phyloP scores from a whole-genome alignment of 495 filamentous ascomycete species.

The Xylaria intraflava region DNA sequence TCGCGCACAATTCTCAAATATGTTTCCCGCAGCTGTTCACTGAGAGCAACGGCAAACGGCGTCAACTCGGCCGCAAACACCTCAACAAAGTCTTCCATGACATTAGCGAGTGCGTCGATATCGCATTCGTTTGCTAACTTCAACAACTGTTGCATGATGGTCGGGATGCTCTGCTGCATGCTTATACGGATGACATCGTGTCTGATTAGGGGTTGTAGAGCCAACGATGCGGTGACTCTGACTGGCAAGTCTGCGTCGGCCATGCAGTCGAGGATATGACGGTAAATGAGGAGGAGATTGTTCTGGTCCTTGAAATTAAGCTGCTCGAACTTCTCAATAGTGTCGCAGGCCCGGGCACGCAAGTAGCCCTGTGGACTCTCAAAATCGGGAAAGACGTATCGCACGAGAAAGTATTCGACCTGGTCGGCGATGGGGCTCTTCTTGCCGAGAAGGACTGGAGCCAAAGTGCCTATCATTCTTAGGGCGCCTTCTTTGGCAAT shows the following conservation, averaged over 20 bases:
- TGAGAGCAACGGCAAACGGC: slow-evolving; percentile 94
- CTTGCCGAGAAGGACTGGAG: slow-evolving; percentile 90
- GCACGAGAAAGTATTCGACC: slow-evolving; percentile 98
- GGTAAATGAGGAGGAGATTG: slow-evolving; percentile 91
- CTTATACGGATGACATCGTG: slow-evolving; percentile 87
- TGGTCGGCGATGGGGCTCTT: slow-evolving; percentile 96
- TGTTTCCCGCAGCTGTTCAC: slow-evolving; percentile 92
- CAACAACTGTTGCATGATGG: slow-evolving; percentile 97
- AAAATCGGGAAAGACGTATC: slow-evolving; percentile 98
- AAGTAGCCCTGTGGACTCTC: slow-evolving; percentile 88
- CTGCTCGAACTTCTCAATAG: slow-evolving; percentile 93
- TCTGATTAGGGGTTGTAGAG: slow-evolving; percentile 88
- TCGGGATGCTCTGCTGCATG: slow-evolving; percentile 98
- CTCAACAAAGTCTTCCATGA: slow-evolving; percentile 99
- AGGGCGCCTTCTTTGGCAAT: slow-evolving; percentile 94
- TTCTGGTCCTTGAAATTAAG: slow-evolving; percentile 92
- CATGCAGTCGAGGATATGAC: slow-evolving; percentile 95
- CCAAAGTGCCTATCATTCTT: slow-evolving; percentile 93
- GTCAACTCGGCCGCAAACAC: slow-evolving; percentile 94
- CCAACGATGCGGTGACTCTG: slow-evolving; percentile 88
- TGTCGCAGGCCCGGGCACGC: slow-evolving; percentile 90
- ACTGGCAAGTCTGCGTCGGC: slow-evolving; percentile 86
- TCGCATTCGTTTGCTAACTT: slow-evolving; percentile 95
- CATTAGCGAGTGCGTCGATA: slow-evolving; percentile 89
- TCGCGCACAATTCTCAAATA: slow-evolving; percentile 92